Evolutionary conservation across 1,284 basidiomycete species (phyloP), one percentile per base, ranked within the genome.

Genomic region (Athelia psychrophila): DNA sequence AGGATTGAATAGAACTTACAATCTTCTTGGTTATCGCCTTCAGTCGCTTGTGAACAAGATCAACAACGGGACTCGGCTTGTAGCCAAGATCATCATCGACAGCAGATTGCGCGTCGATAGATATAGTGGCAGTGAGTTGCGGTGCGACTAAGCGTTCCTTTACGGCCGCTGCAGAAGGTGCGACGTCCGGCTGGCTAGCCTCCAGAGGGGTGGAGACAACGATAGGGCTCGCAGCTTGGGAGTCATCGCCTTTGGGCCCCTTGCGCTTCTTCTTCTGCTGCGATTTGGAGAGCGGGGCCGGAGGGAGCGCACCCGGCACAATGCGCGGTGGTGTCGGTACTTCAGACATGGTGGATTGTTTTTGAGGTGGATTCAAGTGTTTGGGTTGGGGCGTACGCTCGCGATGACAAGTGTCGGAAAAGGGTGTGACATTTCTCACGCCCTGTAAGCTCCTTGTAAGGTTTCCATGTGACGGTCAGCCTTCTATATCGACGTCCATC

Each of bases 1-100:
- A 16, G n/a, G 38, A 42, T 18, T 9, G n/a, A 42, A 42, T 6
- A 50, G 44, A 8, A 46, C 87, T 61, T 65, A 91, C 93, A 56
- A 93, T 88, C 74, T 94, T 95, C 76, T 94, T 94, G 54, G 76
- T 79, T 27, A 90, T 77, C 36, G 79, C 75, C 58, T 88, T 88
- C 60, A 91, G 70, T 45, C 91, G 79, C 71, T 92, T 93, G 60
- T 78, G 76, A 52, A 94, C 70, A 56, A 93, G 76, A 46, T 94
- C 91, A 49, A 87, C 81, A 51, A 90, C 78, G 10, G 88, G 84
- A 57, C 87, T 88, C 9, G 66, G 68, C 62, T 84, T 88, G 52
- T 71, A 61, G 47, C 68, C 49, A 2, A 65, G 54, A 16, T 73
- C 70, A 20, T 70, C 65, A 44, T 72, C 44, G n/a, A n/a, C 23